Base-by-base conservation (phyloP, 179 eudicot species). In the Vitellaria paradoxa region DNA sequence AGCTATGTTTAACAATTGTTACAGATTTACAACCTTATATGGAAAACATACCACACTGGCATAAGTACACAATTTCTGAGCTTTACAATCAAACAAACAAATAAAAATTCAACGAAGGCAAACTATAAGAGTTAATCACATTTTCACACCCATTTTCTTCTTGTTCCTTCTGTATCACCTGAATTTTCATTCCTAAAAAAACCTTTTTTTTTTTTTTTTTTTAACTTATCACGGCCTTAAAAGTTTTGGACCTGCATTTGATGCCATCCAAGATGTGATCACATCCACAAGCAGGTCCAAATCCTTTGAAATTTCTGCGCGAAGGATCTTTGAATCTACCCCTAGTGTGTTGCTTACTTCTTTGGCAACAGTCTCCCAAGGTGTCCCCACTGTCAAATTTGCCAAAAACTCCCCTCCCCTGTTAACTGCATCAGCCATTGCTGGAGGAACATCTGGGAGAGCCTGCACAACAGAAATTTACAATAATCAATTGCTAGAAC, bases 371-470 rank as follows among this genome's bases (percentile, higher is more conserved):
- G 88, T 81, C 80, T 94, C 98, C 98, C 98, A 94, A 5, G 98
- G 98, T 74, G 97, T 94, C 60, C 98, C 97, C 13, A 81, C 88
- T 53, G 91, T 82, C 78, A 94, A 82, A 84, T 81, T 91, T 26
- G 93, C 91, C 76, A 94, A 78, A 67, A 94, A 80, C 83, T 90
- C 97, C 72, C 97, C 88, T 72, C 99, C 93, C 13, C 89, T 90
- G 82, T 91, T 93, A 23, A 95, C 98, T 62, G 97, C 98, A 85
- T 95, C 96, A 13, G 89, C 89, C 97, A 95, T 88, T 76, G 86
- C 97, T 42, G 98, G 99, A 26, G 99, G 97, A 71, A 95, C 99
- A 78, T 95, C 95, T 13, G 97, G 99, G 10, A 95, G 77, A 72
- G 86, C 98, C 99, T 95, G 90, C 84, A 86, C 18, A 64, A 61